Base-by-base conservation (phyloP, 352 stramenopile species). In the Phytophthora citricola region DNA sequence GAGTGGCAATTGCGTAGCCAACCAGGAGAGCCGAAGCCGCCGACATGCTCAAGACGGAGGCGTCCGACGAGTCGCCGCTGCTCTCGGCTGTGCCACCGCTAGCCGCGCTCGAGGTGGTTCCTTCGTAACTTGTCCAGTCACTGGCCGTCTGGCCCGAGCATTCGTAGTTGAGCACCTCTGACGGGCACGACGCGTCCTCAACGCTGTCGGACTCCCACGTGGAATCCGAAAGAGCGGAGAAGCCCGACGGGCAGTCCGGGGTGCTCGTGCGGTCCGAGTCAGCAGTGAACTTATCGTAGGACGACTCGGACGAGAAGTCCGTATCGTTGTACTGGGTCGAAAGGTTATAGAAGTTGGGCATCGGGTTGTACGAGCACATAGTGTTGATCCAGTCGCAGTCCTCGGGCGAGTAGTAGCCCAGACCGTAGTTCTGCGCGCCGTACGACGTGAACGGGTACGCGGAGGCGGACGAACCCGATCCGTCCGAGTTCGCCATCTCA, bases 341-440 rank as follows among this genome's bases (percentile, higher is more conserved):
- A 7, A 97, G 68, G 53, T 71, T 73, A 24, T 94, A 51, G 75
- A 84, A 96, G 63, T 94, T 93, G 20, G 89, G 90, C 79, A 93
- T 94, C 24, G 60, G 69, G 22, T 83, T 84, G 57, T 85, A 97
- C n/a, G 55, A 60, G 65, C 89, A 97, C 41, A 68, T 22, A 0
- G 69, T 76, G 27, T 55, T 72, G 0, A 58, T 52, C 60, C 93
- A 79, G 50, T 96, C 81, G 51, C 89, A 97, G 58, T 85, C 55
- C 11, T 67, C 76, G 11, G 89, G 89, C 10, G 73, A 76, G 54
- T 88, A 96, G 75, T 94, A 97, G 5, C 91, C 91, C 0, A 97
- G 71, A 2, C 91, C 91, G 53, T 97, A 97, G 65, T 95, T 94
- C 62, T 93, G 77, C 9, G 74, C 66, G 4, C 83, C 87, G 47